A percentile compares a stretch with the other conserved stretches of the same genome.
These are phyloP conservation scores for Globisporangium nagaii DNA, from an alignment of 352 stramenopile genomes.

Conservation along the genomic window DNA sequence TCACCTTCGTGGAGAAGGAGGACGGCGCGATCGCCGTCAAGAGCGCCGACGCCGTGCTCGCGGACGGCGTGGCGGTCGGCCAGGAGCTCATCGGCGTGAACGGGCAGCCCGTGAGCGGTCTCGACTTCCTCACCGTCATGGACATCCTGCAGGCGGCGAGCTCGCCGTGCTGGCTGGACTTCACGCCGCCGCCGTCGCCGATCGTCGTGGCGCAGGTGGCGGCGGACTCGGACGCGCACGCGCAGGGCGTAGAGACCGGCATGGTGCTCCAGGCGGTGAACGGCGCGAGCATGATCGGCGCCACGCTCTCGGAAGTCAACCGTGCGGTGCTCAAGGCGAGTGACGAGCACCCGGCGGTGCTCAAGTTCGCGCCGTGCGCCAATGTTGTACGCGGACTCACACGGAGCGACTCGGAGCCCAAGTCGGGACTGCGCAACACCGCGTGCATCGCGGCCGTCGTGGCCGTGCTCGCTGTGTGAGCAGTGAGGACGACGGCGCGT, in stretches of 20 bases:
- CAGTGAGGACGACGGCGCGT: slow-evolving; percentile 1
- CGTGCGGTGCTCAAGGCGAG: slow-evolving; percentile 21
- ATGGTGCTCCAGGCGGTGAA: slow-evolving; percentile 39
- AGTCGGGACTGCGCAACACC: slow-evolving; percentile 24
- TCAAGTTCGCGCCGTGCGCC: slow-evolving; percentile 23
- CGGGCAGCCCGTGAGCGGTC: slow-evolving; percentile 21
- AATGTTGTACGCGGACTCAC: neutral
- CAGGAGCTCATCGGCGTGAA: slow-evolving; percentile 42
- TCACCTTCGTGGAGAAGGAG: slow-evolving; percentile 39
- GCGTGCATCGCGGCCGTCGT: slow-evolving; percentile 41
- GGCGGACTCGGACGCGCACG: slow-evolving; percentile 6
- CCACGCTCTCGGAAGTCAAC: slow-evolving; percentile 26
- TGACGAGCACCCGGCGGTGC: slow-evolving; percentile 9
- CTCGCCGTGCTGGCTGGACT: slow-evolving; percentile 41
- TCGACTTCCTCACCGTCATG: slow-evolving; percentile 36
- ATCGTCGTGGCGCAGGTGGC: slow-evolving; percentile 35
- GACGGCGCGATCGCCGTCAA: slow-evolving; percentile 39
- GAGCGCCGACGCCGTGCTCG: slow-evolving; percentile 17
- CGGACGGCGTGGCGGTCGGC: slow-evolving; percentile 21
- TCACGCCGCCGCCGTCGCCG: slow-evolving; percentile 37
- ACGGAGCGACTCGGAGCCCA: slow-evolving; percentile 9
- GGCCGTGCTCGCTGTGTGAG: slow-evolving; percentile 24
- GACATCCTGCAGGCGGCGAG: slow-evolving; percentile 22
- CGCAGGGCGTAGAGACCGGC: slow-evolving; percentile 21
- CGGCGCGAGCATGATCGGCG: slow-evolving; percentile 26